Conservation (phyloP, 2,329 filamentous ascomycete species). For the Fusarium subtropicale region DNA sequence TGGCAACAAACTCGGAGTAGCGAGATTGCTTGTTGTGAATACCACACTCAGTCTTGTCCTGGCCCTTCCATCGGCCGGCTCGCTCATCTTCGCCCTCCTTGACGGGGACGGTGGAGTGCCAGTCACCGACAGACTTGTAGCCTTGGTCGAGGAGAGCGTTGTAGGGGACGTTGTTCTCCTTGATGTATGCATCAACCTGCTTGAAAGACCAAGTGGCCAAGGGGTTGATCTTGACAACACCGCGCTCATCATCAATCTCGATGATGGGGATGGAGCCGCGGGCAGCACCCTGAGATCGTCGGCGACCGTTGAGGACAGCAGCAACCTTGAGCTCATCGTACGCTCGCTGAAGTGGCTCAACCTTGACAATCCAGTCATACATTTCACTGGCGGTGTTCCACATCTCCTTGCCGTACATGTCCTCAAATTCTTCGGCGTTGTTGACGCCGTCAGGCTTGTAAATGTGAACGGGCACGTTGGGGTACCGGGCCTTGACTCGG, state of each 20-base stretch:
- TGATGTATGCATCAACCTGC: slow-evolving; percentile 89
- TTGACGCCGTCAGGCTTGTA: slow-evolving; percentile 86
- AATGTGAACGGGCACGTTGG: slow-evolving; percentile 82
- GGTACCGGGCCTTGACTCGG: slow-evolving; percentile 80
- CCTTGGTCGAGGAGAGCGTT: slow-evolving; percentile 90
- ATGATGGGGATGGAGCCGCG: slow-evolving; percentile 90
- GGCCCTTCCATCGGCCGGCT: slow-evolving; percentile 95
- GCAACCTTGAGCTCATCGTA: slow-evolving; percentile 89
- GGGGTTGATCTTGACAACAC: slow-evolving; percentile 97
- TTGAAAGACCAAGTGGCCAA: slow-evolving; percentile 93
- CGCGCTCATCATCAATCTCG: slow-evolving; percentile 87
- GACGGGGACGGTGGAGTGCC: slow-evolving; percentile 95
- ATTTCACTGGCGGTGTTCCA: slow-evolving; percentile 89
- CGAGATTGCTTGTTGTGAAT: slow-evolving; percentile 98
- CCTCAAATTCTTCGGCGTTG: slow-evolving; percentile 81
- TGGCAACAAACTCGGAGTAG: slow-evolving; percentile 85
- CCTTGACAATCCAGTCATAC: slow-evolving; percentile 98
- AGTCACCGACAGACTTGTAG: slow-evolving; percentile 99
- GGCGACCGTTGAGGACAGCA: slow-evolving; percentile 91
- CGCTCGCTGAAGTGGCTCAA: slow-evolving; percentile 92
- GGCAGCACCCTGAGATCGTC: slow-evolving; percentile 92
- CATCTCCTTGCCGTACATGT: slow-evolving; percentile 81
- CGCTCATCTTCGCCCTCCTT: slow-evolving; percentile 94
- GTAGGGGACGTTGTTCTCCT: slow-evolving; percentile 89
- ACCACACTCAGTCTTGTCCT: slow-evolving; percentile 95